Conservation (phyloP, 2,329 filamentous ascomycete species). For the Botrytis elliptica region DNA sequence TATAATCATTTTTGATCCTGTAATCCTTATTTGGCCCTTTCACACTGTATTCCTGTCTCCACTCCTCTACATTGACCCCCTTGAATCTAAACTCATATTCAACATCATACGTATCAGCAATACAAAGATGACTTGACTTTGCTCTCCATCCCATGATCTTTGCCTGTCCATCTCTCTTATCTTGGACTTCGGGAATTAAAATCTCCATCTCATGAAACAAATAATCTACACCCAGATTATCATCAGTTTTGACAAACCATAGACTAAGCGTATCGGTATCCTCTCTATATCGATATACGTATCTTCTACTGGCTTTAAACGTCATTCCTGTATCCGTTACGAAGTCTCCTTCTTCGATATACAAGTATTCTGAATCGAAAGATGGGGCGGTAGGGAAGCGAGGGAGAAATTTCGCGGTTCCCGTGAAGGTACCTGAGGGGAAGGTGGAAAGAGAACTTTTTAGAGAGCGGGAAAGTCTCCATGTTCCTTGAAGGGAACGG, state of each 20-base stretch:
- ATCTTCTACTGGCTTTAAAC: slow-evolving; percentile 56
- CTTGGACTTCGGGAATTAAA: slow-evolving; percentile 38
- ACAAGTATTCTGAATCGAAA: slow-evolving; percentile 58
- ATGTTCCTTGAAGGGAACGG: slow-evolving; percentile 66
- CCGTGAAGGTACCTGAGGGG: slow-evolving; percentile 63
- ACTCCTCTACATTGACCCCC: slow-evolving; percentile 55
- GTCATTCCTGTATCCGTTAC: slow-evolving; percentile 46
- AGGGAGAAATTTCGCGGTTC: slow-evolving; percentile 63
- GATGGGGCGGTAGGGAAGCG: slow-evolving; percentile 53
- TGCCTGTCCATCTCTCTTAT: not conserved
- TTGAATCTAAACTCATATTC: slow-evolving; percentile 65
- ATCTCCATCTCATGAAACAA: slow-evolving; percentile 76
- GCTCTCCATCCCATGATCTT: slow-evolving; percentile 42
- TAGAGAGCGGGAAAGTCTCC: slow-evolving; percentile 61
- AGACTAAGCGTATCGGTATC: slow-evolving; percentile 59
- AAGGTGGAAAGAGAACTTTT: slow-evolving; percentile 54
- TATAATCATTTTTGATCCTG: slow-evolving; percentile 55
- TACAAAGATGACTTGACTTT: slow-evolving; percentile 66
- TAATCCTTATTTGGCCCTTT: slow-evolving; percentile 75
- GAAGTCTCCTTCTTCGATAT: slow-evolving; percentile 67
- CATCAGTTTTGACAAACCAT: slow-evolving; percentile 69
- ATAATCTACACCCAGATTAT: slow-evolving; percentile 60
- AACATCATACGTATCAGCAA: slow-evolving; percentile 70
- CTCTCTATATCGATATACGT: slow-evolving; percentile 71
- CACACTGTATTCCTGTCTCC: slow-evolving; percentile 64